A percentile compares a stretch with the other conserved stretches of the same genome.
Evolutionary conservation across 768 basidiomycete species (phyloP).

Genomic region (Panaeolus papilionaceus): DNA sequence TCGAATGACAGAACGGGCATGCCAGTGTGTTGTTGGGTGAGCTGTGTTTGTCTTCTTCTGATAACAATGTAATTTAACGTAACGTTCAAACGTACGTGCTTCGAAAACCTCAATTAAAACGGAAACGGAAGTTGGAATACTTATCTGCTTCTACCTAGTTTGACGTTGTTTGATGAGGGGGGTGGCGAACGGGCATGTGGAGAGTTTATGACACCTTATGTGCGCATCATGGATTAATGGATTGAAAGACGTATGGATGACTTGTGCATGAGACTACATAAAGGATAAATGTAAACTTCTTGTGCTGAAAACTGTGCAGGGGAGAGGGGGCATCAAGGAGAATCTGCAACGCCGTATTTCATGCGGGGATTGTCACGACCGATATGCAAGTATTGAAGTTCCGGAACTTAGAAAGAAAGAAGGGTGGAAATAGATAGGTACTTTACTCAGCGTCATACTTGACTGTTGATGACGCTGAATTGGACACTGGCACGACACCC

Average conservation of each 20-base stretch:
- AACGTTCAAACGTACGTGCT: neutral
- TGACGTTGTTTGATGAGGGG: neutral
- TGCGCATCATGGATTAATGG: neutral
- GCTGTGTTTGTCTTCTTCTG: conserved; percentile 8
- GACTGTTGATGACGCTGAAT: neutral
- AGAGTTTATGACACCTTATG: conserved; percentile 7
- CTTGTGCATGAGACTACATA: neutral
- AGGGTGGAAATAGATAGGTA: neutral
- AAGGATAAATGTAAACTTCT: neutral
- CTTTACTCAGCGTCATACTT: neutral
- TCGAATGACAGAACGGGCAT: conserved; percentile 9
- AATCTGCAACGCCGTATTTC: neutral
- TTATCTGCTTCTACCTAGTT: neutral
- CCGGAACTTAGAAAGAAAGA: conserved; percentile 6
- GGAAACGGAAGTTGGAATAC: conserved; percentile 9
- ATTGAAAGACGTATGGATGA: neutral
- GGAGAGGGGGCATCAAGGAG: neutral
- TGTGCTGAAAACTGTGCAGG: neutral
- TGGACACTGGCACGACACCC: conserved; percentile 5
- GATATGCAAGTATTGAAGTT: neutral
- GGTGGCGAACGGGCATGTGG: neutral
- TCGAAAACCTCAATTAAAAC: conserved; percentile 2
- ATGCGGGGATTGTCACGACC: conserved; percentile 9
- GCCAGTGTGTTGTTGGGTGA: neutral
- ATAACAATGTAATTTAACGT: conserved; percentile 13